Evolutionary conservation across 2,329 filamentous ascomycete species (phyloP), one percentile per base, ranked within the genome.

Genomic region (Ambrosiella beaveri): DNA sequence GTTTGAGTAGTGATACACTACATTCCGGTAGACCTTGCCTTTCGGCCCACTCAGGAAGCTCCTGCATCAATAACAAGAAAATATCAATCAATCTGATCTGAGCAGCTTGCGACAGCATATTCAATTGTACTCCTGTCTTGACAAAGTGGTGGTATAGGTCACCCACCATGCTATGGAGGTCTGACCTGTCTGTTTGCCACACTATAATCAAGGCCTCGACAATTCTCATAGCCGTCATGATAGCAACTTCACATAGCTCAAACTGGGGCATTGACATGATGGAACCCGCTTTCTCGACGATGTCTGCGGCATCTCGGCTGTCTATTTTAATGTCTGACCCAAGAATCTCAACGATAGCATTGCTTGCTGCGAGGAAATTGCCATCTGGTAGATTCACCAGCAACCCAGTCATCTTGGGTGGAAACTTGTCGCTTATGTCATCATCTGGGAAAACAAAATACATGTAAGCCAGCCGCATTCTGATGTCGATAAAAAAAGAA

Each of bases 61-160:
- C 72, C 57, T 79, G 78, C 49, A 94, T 74, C 2, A 97, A 73
- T 37, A 76, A 75, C 59, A 89, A 77, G 0, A 97, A 73, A 12
- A 98, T 73, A 19, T 73, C 71, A 2, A 83, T 79, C 61, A 96
- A 73, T 1, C 76, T 74, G 56, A 82, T 79, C 62, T 90, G 83
- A 1, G 85, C 79, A 59, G 74, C 76, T 1, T 82, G 71, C 0
- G 91, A 94, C 53, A 88, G 76, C 41, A 85, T 76, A 50, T 82
- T 82, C 50, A 79, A 83, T 5, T 78, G 75, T 35, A 95, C 70
- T 37, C 82, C 79, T 15, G 75, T 75, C 57, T 80, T 79, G 52
- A 89, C 77, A 63, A 93, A 84, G 72, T 88, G 88, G 50, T 78
- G 71, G 68, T 97, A 97, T 17, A 96, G 71, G 61, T 94, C 84